phyloP scores from a whole-genome alignment of 1,284 basidiomycete genomes.

The Ceratobasidium papillatum region DNA sequence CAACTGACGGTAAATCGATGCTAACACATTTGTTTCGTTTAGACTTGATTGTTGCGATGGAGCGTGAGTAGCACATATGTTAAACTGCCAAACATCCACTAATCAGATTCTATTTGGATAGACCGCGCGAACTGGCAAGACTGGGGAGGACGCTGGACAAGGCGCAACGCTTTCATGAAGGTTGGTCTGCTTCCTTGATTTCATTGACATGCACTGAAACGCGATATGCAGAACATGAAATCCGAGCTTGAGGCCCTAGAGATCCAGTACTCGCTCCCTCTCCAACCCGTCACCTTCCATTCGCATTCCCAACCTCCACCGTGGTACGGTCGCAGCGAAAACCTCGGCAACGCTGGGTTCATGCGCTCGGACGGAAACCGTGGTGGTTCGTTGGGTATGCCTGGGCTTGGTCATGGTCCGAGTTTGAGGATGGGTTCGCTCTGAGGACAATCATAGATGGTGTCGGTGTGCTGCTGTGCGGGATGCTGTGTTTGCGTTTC shows the following conservation, averaged over 20 bases:
- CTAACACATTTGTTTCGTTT: background rate
- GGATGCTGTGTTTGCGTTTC: background rate
- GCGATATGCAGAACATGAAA: constrained; percentile 66
- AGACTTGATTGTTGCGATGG: constrained; percentile 72
- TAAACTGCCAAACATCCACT: background rate
- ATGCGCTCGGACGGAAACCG: constrained; percentile 40
- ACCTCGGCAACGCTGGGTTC: constrained; percentile 31
- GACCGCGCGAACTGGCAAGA: constrained; percentile 87
- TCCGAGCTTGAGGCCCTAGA: constrained; percentile 74
- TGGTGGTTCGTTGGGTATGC: constrained; percentile 30
- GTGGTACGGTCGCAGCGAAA: constrained; percentile 26
- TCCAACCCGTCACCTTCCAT: constrained; percentile 72
- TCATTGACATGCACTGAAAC: background rate
- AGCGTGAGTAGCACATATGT: constrained; percentile 63
- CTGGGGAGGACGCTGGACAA: constrained; percentile 73
- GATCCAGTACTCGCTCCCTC: constrained; percentile 71
- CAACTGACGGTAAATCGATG: background rate
- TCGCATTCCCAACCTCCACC: constrained; percentile 41
- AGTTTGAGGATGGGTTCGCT: constrained; percentile 36
- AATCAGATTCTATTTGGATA: constrained; percentile 47
- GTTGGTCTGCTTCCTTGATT: constrained; percentile 23
- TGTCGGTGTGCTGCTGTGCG: constrained; percentile 30
- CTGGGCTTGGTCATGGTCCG: constrained; percentile 23
- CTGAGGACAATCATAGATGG: constrained; percentile 7
- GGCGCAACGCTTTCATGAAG: constrained; percentile 46